A percentile compares a stretch with the other conserved stretches of the same genome.
Conservation (phyloP, 306 rosid species). For the Luffa acutangula region DNA sequence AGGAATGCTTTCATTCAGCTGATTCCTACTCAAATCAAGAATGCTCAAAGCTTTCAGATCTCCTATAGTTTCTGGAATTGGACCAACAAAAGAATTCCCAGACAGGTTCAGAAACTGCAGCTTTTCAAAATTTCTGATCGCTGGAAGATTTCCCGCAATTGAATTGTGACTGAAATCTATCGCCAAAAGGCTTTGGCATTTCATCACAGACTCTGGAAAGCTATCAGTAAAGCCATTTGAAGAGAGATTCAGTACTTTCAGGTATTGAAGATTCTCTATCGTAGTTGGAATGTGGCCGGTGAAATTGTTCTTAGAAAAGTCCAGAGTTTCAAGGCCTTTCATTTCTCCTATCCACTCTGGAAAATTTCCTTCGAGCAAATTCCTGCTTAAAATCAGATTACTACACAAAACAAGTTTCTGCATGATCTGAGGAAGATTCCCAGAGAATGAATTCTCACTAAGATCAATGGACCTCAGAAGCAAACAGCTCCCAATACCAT, state of each 20-base stretch:
- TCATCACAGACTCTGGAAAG: slow-evolving; percentile 61
- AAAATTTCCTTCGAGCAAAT: slow-evolving; percentile 32
- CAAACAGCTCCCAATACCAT: slow-evolving; percentile 56
- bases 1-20: slow-evolving; percentile 63
- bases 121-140: slow-evolving; percentile 41
- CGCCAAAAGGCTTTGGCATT: slow-evolving; percentile 48
- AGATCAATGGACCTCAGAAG: slow-evolving; percentile 58
- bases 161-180: slow-evolving; percentile 50
- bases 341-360: slow-evolving; percentile 65
- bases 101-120: slow-evolving; percentile 58
- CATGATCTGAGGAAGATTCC: slow-evolving; percentile 43
- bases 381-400: slow-evolving; percentile 33
- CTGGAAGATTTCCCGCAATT: slow-evolving; percentile 23
- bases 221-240: slow-evolving; percentile 57
- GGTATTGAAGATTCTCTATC: slow-evolving; percentile 38
- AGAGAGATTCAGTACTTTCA: slow-evolving; percentile 40
- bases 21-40: slow-evolving; percentile 69
- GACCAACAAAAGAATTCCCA: slow-evolving; percentile 47
- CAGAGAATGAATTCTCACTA: slow-evolving; percentile 44
- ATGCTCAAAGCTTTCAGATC: slow-evolving; percentile 35
- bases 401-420: slow-evolving; percentile 31
- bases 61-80: slow-evolving; percentile 50
- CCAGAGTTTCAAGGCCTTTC: slow-evolving; percentile 44
- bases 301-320: slow-evolving; percentile 54
- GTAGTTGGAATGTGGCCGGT: slow-evolving; percentile 41